These are phyloP conservation scores for Perilla frutescens DNA, from an alignment of 257 asterid species.

Conservation along the genomic window DNA sequence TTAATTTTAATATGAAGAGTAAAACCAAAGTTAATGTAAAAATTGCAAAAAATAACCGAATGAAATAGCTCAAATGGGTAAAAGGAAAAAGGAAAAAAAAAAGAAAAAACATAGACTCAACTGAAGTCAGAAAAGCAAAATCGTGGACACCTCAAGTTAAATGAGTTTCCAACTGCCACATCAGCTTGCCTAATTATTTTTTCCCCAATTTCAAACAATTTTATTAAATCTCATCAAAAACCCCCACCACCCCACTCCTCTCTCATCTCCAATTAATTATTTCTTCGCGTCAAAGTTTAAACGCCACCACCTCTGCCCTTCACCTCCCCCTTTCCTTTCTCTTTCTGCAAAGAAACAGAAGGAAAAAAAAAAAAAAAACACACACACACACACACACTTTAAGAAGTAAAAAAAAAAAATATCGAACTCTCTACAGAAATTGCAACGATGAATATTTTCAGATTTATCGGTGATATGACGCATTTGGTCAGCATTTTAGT, in stretches of 20 bases:
- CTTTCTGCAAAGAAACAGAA: not conserved
- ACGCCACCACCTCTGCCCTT: conserved; percentile 25
- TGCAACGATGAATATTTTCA: conserved; percentile 72
- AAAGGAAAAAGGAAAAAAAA: not conserved
- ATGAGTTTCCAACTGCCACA: conserved; percentile 37
- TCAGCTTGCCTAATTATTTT: conserved; percentile 27
- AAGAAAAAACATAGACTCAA: not conserved
- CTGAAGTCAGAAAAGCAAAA: not conserved
- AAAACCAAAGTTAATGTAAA: too few relatives aligned
- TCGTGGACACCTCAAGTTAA: conserved; percentile 30
- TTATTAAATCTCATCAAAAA: conserved; percentile 28
- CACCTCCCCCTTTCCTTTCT: not conserved
- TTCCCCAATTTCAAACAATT: conserved; percentile 8
- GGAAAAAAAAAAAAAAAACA: not conserved
- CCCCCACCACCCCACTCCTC: conserved; percentile 7
- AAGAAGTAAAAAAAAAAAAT: not conserved
- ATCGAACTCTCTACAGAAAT: not conserved
- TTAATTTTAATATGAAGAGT: too few relatives aligned
- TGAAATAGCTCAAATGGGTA: too few relatives aligned
- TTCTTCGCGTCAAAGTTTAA: conserved; percentile 34
- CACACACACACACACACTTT: too few relatives aligned
- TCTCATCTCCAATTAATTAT: conserved; percentile 3
- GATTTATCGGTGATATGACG: conserved; percentile 96
- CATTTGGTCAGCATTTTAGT: conserved; percentile 86
- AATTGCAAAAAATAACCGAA: too few relatives aligned